phyloP scores from a whole-genome alignment of 2,329 filamentous ascomycete genomes.

The Aureobasidium pullulans region DNA sequence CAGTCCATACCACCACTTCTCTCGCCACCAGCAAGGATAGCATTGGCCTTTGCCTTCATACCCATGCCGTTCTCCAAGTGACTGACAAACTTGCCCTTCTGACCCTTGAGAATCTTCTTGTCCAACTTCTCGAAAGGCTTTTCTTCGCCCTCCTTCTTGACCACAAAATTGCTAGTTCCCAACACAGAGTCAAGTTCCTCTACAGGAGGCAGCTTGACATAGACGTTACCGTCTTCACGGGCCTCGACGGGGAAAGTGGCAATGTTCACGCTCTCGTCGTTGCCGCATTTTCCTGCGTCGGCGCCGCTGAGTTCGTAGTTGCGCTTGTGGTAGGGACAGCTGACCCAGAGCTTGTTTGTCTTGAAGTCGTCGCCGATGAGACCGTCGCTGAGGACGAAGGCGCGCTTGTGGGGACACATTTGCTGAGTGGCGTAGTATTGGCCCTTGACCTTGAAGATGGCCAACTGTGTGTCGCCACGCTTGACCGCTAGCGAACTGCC shows the following conservation, averaged over 20 bases:
- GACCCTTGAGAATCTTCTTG: constrained; percentile 49
- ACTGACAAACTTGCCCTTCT: constrained; percentile 41
- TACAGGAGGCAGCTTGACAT: constrained; percentile 71
- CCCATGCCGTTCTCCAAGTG: constrained; percentile 39
- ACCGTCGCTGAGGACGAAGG: constrained; percentile 82
- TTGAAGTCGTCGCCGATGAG: constrained; percentile 62
- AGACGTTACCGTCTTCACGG: constrained; percentile 67
- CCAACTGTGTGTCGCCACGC: constrained; percentile 80
- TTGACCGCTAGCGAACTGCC: constrained; percentile 73
- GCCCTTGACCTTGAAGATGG: constrained; percentile 75
- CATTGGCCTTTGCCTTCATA: constrained; percentile 34
- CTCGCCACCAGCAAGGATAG: constrained; percentile 41
- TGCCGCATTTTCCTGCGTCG: constrained; percentile 62
- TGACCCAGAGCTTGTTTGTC: constrained; percentile 67
- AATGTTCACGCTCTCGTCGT: constrained; percentile 68
- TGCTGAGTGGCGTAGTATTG: constrained; percentile 81
- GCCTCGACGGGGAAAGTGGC: constrained; percentile 75
- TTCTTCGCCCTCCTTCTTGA: constrained; percentile 61
- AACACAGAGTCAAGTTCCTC: constrained; percentile 73
- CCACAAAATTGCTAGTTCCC: constrained; percentile 71
- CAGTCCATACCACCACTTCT: constrained; percentile 38
- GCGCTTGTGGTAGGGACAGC: constrained; percentile 82
- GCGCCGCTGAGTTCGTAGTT: constrained; percentile 70
- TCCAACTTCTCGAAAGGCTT: constrained; percentile 52
- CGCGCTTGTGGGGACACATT: constrained; percentile 90